Evolutionary conservation across 2,329 filamentous ascomycete species (phyloP), one percentile per base, ranked within the genome.

Genomic region (Talaromyces sp.): DNA sequence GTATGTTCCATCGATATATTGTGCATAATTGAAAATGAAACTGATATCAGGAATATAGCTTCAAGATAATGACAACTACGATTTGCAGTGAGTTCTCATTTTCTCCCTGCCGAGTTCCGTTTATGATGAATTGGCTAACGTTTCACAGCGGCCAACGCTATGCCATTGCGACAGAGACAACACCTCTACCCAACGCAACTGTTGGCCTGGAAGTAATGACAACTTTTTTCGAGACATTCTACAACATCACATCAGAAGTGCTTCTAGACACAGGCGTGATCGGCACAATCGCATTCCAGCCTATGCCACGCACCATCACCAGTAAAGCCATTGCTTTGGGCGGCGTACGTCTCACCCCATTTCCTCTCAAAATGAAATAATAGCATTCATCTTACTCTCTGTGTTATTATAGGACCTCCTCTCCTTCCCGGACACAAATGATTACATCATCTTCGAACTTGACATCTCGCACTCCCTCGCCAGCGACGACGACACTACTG

Each of bases 401-500:
- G 9, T 17, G 15, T 4, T 25, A 13, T 15, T 45, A 45, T 37
- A 76, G 75, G 74, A 81, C 66, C 73, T 82, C 1, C 75, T 80
- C 50, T 74, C 78, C 62, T 74, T 80, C 17, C 77, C 80, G 49
- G 74, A 73, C 2, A 73, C 74, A 31, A 73, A 75, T 7, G 75
- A 81, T 66, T 78, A 80, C 57, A 77, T 83, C 54, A 76, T 82
- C 64, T 72, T 83, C 49, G 80, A 83, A 67, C 72, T 82, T 31
- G 77, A 82, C 66, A 81, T 80, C 63, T 78, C 77, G 11, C 81
- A 81, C 64, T 66, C 68, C 0, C 69, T 74, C 27, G 64, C 76
- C n/a, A 69, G 74, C 13, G 73, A 78, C 45, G 72, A 77, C 59
- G 67, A 64, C 31, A 75, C 65, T 49, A 79, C 82, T 62, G 80